Conservation (phyloP, 371 early-diverging fungal species). For the Mortierella sp. region DNA sequence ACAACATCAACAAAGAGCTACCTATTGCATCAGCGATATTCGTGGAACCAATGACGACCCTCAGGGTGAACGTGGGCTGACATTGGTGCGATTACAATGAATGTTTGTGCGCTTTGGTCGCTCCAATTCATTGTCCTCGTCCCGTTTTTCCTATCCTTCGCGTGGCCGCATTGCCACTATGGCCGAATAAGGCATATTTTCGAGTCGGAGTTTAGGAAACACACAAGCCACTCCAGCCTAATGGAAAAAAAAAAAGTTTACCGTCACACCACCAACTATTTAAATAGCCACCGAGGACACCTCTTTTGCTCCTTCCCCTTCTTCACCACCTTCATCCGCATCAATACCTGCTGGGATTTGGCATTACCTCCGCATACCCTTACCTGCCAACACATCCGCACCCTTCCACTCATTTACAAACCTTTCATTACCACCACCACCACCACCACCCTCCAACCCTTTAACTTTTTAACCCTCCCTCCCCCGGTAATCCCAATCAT, state of each 20-base stretch:
- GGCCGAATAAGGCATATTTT: not conserved
- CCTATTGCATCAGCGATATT: not conserved
- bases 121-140: not conserved
- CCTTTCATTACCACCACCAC: slow-evolving; percentile 3
- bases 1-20: not conserved
- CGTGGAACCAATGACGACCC: slow-evolving; percentile 14
- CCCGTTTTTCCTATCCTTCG: slow-evolving; percentile 14
- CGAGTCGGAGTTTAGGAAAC: not conserved
- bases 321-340: slow-evolving; percentile 31
- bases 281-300: not conserved
- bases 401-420: slow-evolving; percentile 22
- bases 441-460: slow-evolving; percentile 1
- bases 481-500: not conserved
- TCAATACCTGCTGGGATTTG: slow-evolving; percentile 31
- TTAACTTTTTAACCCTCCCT: not conserved
- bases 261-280: not conserved
- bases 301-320: slow-evolving; percentile 25
- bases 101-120: slow-evolving; percentile 15
- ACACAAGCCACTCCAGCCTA: not conserved
- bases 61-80: slow-evolving; percentile 3
- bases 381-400: slow-evolving; percentile 5
- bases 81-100: not conserved
- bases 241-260: not conserved
- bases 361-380: slow-evolving; percentile 11
- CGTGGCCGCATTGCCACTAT: slow-evolving; percentile 32